These are phyloP conservation scores for Capronia epimyces DNA, from an alignment of 2,329 filamentous ascomycete genomes.

Conservation along the genomic window DNA sequence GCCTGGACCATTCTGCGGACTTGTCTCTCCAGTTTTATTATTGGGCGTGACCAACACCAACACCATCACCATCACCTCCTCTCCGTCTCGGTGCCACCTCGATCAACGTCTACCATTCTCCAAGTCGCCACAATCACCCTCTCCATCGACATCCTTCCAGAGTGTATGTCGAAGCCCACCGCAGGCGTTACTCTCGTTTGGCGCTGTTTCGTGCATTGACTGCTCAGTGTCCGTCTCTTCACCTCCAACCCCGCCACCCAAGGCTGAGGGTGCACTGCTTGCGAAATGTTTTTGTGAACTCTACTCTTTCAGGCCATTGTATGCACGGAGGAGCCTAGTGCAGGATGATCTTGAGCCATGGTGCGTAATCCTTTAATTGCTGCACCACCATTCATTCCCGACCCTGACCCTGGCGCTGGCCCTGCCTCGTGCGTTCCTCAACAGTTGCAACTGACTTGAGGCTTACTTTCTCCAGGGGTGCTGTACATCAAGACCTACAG, in stretches of 20 bases:
- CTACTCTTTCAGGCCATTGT: not conserved
- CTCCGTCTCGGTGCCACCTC: not conserved
- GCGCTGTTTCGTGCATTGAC: not conserved
- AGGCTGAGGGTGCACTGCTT: not conserved
- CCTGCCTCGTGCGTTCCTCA: not conserved
- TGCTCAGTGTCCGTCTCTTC: not conserved
- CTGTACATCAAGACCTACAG: conserved; percentile 26
- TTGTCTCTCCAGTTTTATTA: no score
- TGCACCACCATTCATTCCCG: no score
- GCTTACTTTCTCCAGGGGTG: conserved; percentile 21
- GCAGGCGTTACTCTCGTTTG: conserved; percentile 6
- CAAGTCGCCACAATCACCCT: not conserved
- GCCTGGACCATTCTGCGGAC: not conserved
- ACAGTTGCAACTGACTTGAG: conserved; percentile 6
- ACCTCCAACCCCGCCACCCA: not conserved
- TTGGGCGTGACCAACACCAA: not conserved
- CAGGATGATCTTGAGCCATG: conserved; percentile 17
- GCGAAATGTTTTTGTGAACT: conserved; percentile 1
- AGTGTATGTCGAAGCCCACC: not conserved
- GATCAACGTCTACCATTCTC: not conserved
- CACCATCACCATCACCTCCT: not conserved
- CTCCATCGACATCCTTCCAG: not conserved
- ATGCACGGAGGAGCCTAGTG: not conserved
- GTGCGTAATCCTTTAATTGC: conserved; percentile 5
- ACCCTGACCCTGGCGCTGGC: no score